phyloP scores from a whole-genome alignment of 352 stramenopile genomes.

The Phytophthora pinifolia region DNA sequence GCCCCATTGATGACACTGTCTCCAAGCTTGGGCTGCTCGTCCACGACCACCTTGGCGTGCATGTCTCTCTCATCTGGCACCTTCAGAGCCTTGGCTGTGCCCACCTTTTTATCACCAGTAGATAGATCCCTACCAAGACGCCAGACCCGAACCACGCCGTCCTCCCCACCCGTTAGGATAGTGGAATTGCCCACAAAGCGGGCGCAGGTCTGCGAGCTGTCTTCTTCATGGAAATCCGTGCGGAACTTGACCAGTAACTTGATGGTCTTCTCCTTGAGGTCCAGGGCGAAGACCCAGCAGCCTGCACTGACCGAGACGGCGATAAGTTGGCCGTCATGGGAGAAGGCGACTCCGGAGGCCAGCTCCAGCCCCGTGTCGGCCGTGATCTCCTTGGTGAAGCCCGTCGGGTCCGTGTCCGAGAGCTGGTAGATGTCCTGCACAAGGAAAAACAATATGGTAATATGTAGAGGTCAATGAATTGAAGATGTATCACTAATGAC shows the following conservation, averaged over 20 bases:
- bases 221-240: conserved; percentile 73
- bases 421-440: conserved; percentile 74
- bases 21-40: conserved; percentile 53
- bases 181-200: conserved; percentile 82
- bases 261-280: conserved; percentile 56
- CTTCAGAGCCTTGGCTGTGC: conserved; percentile 42
- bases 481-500: conserved; percentile 1
- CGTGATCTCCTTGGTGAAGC: conserved; percentile 69
- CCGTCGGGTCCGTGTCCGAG: conserved; percentile 57
- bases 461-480: conserved; percentile 1
- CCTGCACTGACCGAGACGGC: conserved; percentile 72
- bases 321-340: conserved; percentile 67
- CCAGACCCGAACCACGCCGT: conserved; percentile 81
- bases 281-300: conserved; percentile 80
- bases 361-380: conserved; percentile 73
- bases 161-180: conserved; percentile 81
- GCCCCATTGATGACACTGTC: conserved; percentile 50
- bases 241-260: conserved; percentile 77
- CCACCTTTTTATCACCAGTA: conserved; percentile 39
- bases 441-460: conserved; percentile 9
- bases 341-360: conserved; percentile 76
- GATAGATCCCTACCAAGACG: conserved; percentile 52
- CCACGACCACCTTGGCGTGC: conserved; percentile 18
- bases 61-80: conserved; percentile 24
- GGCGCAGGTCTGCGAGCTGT: conserved; percentile 72